Evolutionary conservation across 2,329 filamentous ascomycete genomes (phyloP), one percentile per base, ranked within the genome.

Genomic region (Nigrospora osmanthi): DNA sequence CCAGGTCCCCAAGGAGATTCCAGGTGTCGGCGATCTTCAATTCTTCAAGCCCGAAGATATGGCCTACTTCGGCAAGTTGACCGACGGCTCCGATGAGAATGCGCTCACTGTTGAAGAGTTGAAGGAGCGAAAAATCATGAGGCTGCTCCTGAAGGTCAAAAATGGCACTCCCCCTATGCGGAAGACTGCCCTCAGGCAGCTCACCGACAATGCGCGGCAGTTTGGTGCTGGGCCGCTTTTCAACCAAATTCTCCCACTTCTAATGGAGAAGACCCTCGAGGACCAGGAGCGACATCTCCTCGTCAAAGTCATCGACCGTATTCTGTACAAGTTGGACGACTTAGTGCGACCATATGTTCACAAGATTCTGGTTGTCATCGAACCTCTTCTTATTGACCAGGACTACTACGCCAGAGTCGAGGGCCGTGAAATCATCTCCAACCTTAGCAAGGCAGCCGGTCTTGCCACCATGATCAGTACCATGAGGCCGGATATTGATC

Each of bases 41-140:
- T 98, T 97, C 64, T 95, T 98, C 77, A 98, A 98, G 69, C 81
- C 89, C 2, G 93, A 98, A 64, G 93, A 98, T 65, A 96, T 97
- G 89, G 84, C 88, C 35, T 98, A 98, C 68, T 98, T 98, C 59
- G 90, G 91, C 47, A 97, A 98, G 71, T 79, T 98, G 35, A 91
- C 95, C 17, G 93, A 98, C 60, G 89, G 88, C 34, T 86, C 85
- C 23, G 89, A 97, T 55, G 93, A 98, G 68, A 94, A 91, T 56
- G 77, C 82, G 17, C 80, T 98, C 68, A 90, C 84, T 16, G 89
- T 98, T 11, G 93, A 98, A 40, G 91, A 98, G 59, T 70, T 98
- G 43, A 97, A 98, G 67, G 91, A 98, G 68, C 80, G 93, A 50
- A 98, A 98, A 70, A 98, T 98, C 60, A 97, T 98, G 93, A 79